Base-by-base conservation (phyloP, 2,329 filamentous ascomycete genomes). In the Hypomyces perniciosus region DNA sequence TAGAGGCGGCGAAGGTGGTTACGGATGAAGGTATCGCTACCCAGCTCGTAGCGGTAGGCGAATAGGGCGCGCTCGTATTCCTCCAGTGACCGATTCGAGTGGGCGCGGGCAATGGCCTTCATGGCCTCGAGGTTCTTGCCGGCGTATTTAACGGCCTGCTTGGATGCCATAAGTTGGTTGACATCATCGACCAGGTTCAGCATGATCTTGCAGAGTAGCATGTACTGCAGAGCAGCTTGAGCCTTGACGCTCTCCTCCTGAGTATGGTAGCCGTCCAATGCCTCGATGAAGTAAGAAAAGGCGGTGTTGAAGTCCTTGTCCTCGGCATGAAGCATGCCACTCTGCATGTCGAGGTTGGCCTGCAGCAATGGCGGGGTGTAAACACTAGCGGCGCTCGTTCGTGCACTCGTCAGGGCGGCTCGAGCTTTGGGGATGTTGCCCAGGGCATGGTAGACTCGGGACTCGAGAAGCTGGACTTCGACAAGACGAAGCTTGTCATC, bases 151-250 rank as follows among this genome's bases (percentile, higher is more conserved):
- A 95, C 83, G 37, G 95, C 93, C 70, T 96, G 91, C 80, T 99
- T 99, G 49, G 90, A 95, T 30, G 87, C 83, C 83, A 99, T 90
- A 60, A 99, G 82, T 65, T 87, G 84, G 73, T 92, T 95, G 68
- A 99, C 92, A 69, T 99, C 95, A 75, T 97, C 91, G 59, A 84
- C 90, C 38, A 95, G 79, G 73, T 99, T 99, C 61, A 99, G 80
- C 95, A 99, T 99, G 70, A 99, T 93, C 78, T 99, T 99, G 84
- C 93, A 97, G 34, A 99, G 84, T 49, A 99, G 82, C 93, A 99
- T 99, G 78, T 99, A 99, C 76, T 99, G 93, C 58, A 99, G 78
- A 8, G 93, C 90, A 9, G 92, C 89, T n/a, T 92, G 95, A n/a
- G 95, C 93, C 72, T 91, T 90, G 57, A 79, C 75, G 37, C 84